These are phyloP conservation scores for Leccinum obscurum DNA, from an alignment of 768 basidiomycete genomes.

Conservation along the genomic window DNA sequence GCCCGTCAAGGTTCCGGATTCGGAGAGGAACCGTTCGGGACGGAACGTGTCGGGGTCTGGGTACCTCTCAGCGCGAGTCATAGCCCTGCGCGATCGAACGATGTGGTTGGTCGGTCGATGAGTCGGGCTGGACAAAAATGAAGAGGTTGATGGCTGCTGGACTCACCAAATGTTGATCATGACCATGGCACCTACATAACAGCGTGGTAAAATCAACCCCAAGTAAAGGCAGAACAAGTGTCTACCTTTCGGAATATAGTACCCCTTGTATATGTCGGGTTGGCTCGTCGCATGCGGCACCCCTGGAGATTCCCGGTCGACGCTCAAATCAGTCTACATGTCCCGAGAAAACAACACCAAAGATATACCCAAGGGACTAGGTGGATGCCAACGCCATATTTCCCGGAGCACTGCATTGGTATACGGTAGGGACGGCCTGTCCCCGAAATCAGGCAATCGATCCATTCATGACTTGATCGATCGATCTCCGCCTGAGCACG, in stretches of 20 bases:
- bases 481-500: conserved; percentile 31
- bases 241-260: conserved; percentile 23
- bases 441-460: conserved; percentile 26
- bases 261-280: conserved; percentile 22
- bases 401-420: conserved; percentile 27
- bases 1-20: neutral
- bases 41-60: neutral
- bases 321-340: neutral
- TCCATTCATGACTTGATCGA: conserved; percentile 15
- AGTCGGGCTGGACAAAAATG: neutral
- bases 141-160: neutral
- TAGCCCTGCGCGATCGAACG: conserved; percentile 1
- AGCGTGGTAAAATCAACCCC: no score
- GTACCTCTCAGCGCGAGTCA: conserved; percentile 5
- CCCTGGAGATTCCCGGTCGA: neutral
- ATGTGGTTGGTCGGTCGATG: neutral
- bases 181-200: neutral
- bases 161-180: conserved; percentile 6
- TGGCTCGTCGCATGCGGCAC: conserved; percentile 16
- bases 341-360: neutral
- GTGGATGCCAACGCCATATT: conserved; percentile 23
- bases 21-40: conserved; percentile 6
- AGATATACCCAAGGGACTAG: conserved; percentile 12
- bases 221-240: neutral
- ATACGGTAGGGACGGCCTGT: conserved; percentile 28